Base-by-base conservation (phyloP, 768 basidiomycete genomes). In the Serpula lacrymans region DNA sequence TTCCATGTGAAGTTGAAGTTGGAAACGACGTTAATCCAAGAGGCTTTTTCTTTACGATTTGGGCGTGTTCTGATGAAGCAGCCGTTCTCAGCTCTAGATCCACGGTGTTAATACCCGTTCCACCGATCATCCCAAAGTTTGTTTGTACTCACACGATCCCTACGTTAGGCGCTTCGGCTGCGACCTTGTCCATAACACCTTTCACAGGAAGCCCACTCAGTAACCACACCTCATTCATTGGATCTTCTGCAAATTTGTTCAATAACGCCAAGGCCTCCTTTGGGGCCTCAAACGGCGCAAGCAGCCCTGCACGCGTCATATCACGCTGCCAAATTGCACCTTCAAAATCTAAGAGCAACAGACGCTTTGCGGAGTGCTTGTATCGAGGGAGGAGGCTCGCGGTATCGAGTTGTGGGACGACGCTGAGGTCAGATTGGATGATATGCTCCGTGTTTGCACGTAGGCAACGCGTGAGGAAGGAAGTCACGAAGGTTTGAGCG, bases 1-100 rank as follows among this genome's bases (percentile, higher is more conserved):
- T 89, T 92, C 90, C 90, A 92, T 1, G 78, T 77, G 54, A 88
- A 59, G 58, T 90, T 87, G 50, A 83, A 72, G 52, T 83, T 85
- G 0, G 79, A 66, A 4, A 91, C 84, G 80, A 89, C 85, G 49
- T 80, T 84, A 46, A 88, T 72, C 91, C 91, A 93, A 29, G 75
- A 59, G 12, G 64, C 54, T 7, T 44, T 48, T 47, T 60, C 45
- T 46, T 60, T 23, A 37, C 46, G 56, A 12, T 44, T 43, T 8
- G 40, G 34, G 25, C 65, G 69, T 3, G 81, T 75, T 64, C 80
- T 85, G 54, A 91, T 75, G 57, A 80, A 92, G 57, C 90, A 92
- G 2, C 90, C 90, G 45, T 93, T 90, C 68, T 93, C 91, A 0
- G 88, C 88, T 1, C 83, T 85, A 40, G 17, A 17, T 9, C 10